These are phyloP conservation scores for Ajuga reptans DNA, from an alignment of 305 asterid species.

Conservation along the genomic window DNA sequence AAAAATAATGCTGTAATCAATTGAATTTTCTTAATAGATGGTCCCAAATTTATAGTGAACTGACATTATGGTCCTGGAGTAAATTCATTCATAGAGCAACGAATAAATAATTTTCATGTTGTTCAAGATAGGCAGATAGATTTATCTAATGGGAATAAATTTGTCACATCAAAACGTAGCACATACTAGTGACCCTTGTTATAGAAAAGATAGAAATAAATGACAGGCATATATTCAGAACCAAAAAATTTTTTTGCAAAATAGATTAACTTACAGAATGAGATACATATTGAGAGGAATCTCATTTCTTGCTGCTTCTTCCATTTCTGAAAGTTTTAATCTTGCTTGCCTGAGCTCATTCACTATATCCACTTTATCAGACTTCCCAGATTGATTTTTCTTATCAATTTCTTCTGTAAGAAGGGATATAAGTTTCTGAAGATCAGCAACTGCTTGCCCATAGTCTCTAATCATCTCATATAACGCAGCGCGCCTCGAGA, in stretches of 20 bases:
- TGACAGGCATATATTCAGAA: background rate
- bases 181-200: constrained; percentile 2
- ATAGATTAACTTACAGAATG: constrained; percentile 51
- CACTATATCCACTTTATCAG: constrained; percentile 42
- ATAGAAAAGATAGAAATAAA: constrained; percentile 1
- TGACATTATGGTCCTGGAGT: background rate
- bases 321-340: constrained; percentile 59
- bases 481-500: constrained; percentile 75
- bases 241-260: background rate
- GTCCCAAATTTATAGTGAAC: background rate
- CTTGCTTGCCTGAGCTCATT: constrained; percentile 76
- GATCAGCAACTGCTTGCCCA: constrained; percentile 77
- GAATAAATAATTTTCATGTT: background rate
- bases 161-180: background rate
- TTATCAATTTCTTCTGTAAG: constrained; percentile 55
- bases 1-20: background rate
- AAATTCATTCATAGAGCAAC: background rate
- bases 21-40: background rate
- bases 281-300: constrained; percentile 78
- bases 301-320: constrained; percentile 72
- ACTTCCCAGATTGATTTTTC: constrained; percentile 41
- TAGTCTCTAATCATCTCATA: constrained; percentile 92
- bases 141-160: background rate
- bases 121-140: background rate
- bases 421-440: constrained; percentile 58